Evolutionary conservation across 495 filamentous ascomycete species (phyloP), one percentile per base, ranked within the genome.

Genomic region (Penicillium cosmopolitanum): DNA sequence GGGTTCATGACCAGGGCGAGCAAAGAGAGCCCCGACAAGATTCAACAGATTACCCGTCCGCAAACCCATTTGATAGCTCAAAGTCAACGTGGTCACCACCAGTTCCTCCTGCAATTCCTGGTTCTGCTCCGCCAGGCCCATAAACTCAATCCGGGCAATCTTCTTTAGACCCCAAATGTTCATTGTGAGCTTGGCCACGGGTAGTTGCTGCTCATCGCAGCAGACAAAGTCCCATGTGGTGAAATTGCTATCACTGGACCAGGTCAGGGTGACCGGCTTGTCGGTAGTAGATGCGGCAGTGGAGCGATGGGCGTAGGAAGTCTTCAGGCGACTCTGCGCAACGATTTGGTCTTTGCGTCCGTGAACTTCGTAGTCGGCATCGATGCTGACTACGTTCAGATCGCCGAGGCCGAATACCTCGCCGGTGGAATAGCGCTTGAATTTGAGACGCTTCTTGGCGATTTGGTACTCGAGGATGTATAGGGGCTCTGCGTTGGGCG

Each of bases 221-320:
- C 69, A 73, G 38, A 77, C 55, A 59, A 75, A 77, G 51, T 77
- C 69, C 71, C 72, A 77, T 9, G 40, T 66, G 18, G 68, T 73
- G 51, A 73, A 66, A 11, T 59, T 62, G 23, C 47, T 48, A 28
- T 66, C 55, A 12, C 70, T 66, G 10, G 68, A 65, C 72, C 72
- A 77, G 38, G 69, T 71, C 63, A 77, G 51, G 18, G 62, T 69
- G 13, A 65, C 58, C 0, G 72, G 69, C 1, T 57, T 33, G 12
- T 57, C 64, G 9, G 58, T 61, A 9, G 52, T 47, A 8, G 65
- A 66, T 44, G 60, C 68, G 10, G 60, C 58, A 35, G 57, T 40
- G 0, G 72, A 75, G 28, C 62, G 62, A 55, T 77, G 66, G 18
- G 69, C 71, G 58, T 77, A 77, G 10, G 55, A 40, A 1, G 72